Conservation (phyloP, 208 protist genomes). For the Angomonas desouzai region DNA sequence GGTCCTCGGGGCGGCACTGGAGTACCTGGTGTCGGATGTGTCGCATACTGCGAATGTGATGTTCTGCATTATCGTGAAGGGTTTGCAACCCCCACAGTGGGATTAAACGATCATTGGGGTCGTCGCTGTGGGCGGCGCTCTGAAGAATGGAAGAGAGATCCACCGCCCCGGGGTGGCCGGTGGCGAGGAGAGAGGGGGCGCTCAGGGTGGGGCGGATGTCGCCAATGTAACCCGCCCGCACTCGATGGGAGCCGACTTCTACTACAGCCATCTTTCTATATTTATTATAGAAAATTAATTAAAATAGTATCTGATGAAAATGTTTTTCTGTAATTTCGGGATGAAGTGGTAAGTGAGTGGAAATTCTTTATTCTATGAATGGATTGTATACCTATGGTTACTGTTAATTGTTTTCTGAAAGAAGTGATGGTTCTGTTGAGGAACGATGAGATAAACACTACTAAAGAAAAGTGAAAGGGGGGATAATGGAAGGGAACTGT, state of each 20-base stretch:
- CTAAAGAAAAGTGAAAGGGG: neutral
- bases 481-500: too few relatives aligned
- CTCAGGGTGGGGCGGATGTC: constrained; percentile 54
- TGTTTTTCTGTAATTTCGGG: too few relatives aligned
- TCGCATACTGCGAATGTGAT: constrained; percentile 44
- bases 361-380: too few relatives aligned
- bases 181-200: constrained; percentile 26
- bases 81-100: constrained; percentile 58
- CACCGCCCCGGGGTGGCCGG: constrained; percentile 25
- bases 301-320: too few relatives aligned
- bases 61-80: constrained; percentile 31
- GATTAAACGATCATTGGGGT: constrained; percentile 12
- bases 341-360: too few relatives aligned
- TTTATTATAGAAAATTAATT: neutral
- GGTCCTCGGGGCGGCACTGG: constrained; percentile 38
- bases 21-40: constrained; percentile 47
- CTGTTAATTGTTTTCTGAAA: too few relatives aligned
- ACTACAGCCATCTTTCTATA: constrained; percentile 77
- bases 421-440: too few relatives aligned
- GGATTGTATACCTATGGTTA: too few relatives aligned
- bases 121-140: constrained; percentile 12
- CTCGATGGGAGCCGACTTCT: constrained; percentile 65
- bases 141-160: constrained; percentile 53
- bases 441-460: neutral
- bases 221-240: constrained; percentile 72